phyloP scores from a whole-genome alignment of 257 asterid genomes.

The Solanum medicagineum region DNA sequence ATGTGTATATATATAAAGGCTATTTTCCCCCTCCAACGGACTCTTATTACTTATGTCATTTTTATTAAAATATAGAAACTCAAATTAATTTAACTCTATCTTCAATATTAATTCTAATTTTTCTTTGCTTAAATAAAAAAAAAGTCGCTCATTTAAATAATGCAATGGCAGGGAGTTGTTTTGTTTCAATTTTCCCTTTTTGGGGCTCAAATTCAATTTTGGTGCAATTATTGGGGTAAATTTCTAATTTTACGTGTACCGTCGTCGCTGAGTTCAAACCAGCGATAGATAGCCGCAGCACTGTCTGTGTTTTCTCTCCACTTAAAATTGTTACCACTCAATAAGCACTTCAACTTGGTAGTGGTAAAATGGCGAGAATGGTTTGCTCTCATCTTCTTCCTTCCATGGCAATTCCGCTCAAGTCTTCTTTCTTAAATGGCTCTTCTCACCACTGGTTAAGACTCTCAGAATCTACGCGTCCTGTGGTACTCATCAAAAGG shows the following conservation, averaged over 20 bases:
- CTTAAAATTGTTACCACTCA: neutral
- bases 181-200: neutral
- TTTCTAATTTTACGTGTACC: neutral
- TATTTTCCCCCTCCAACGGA: neutral
- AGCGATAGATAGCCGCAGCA: neutral
- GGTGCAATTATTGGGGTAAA: neutral
- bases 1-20: neutral
- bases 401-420: conserved; percentile 31
- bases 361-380: conserved; percentile 51
- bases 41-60: neutral
- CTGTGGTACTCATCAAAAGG: conserved; percentile 30
- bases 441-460: conserved; percentile 31
- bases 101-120: neutral
- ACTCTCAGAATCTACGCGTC: conserved; percentile 23
- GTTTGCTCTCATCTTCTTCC: conserved; percentile 55
- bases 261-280: neutral
- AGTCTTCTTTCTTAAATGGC: conserved; percentile 15
- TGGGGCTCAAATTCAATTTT: neutral
- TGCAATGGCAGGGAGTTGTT: neutral
- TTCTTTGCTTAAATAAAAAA: neutral
- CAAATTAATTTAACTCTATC: neutral
- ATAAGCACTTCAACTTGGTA: neutral
- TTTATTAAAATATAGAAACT: neutral
- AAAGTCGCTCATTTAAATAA: neutral
- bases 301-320: neutral